phyloP scores from a whole-genome alignment of 495 filamentous ascomycete species.

The Penicillium dipodomyicola region DNA sequence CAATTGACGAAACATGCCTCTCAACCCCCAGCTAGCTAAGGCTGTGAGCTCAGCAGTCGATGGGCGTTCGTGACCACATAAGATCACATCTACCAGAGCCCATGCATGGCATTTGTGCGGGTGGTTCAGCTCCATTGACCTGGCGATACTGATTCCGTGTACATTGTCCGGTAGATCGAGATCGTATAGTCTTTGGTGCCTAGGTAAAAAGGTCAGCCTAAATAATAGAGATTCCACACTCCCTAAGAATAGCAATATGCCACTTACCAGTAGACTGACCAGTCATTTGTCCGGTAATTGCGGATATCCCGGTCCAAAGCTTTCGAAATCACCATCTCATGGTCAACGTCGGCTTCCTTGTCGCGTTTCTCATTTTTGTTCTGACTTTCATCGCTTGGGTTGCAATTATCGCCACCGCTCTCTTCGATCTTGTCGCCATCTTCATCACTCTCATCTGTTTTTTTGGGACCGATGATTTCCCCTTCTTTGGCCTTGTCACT shows the following conservation, averaged over 20 bases:
- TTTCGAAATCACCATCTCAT: not conserved
- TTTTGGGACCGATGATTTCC: too few species aligned
- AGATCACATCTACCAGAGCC: not conserved
- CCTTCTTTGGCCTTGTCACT: too few species aligned
- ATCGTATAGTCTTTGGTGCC: not conserved
- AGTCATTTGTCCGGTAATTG: not conserved
- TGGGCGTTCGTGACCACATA: not conserved
- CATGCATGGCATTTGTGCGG: not conserved
- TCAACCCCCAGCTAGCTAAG: not conserved
- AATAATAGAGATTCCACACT: not conserved
- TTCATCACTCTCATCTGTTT: too few species aligned
- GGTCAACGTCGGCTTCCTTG: not conserved
- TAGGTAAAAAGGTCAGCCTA: not conserved
- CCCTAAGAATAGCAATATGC: not conserved
- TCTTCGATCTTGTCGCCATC: too few species aligned
- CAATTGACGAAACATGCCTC: not conserved
- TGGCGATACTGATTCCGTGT: not conserved
- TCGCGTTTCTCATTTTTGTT: not conserved
- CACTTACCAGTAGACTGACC: not conserved
- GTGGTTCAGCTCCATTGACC: not conserved
- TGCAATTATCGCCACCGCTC: too few species aligned
- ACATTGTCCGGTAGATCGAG: not conserved
- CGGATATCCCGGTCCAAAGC: not conserved
- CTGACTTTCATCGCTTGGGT: not conserved
- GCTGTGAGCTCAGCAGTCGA: not conserved